Evolutionary conservation across 2,329 filamentous ascomycete species (phyloP).

Genomic region (Botrytis deweyae): DNA sequence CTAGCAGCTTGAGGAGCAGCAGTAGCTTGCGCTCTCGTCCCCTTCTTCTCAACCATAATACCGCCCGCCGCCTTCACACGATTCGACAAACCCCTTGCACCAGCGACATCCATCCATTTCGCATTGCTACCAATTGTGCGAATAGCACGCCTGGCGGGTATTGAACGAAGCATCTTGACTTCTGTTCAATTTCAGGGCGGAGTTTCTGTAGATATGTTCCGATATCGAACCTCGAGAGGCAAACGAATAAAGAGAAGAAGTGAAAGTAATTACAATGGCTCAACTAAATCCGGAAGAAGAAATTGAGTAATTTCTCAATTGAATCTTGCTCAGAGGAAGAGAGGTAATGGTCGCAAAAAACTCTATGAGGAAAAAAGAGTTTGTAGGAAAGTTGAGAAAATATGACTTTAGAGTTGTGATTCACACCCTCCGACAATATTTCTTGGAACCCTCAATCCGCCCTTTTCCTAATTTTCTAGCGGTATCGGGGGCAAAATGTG

Average conservation of each 20-base stretch:
- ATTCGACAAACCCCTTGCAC: slow-evolving; percentile 23
- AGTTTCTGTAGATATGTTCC: slow-evolving; percentile 1
- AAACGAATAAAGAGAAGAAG: slow-evolving; percentile 10
- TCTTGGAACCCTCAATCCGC: background rate
- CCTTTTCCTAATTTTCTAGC: slow-evolving; percentile 18
- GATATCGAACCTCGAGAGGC: background rate
- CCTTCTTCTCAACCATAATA: slow-evolving; percentile 27
- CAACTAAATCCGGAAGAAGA: slow-evolving; percentile 14
- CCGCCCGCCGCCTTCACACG: slow-evolving; percentile 44
- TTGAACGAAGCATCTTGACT: slow-evolving; percentile 48
- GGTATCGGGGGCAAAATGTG: slow-evolving; percentile 24
- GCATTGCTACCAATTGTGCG: slow-evolving; percentile 43
- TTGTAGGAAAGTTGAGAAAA: slow-evolving; percentile 2
- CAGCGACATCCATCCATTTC: slow-evolving; percentile 26
- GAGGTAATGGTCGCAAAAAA: background rate
- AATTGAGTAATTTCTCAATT: slow-evolving; percentile 19
- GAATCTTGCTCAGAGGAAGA: slow-evolving; percentile 6
- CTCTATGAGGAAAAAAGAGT: background rate
- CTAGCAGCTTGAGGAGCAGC: slow-evolving; percentile 38
- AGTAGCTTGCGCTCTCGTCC: slow-evolving; percentile 49
- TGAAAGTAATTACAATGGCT: slow-evolving; percentile 13
- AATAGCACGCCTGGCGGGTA: slow-evolving; percentile 49
- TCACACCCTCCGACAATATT: slow-evolving; percentile 1
- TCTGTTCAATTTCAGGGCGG: background rate
- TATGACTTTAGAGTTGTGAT: slow-evolving; percentile 11